These are phyloP conservation scores for Neonectria faginata DNA, from an alignment of 2,329 filamentous ascomycete species.

Conservation along the genomic window DNA sequence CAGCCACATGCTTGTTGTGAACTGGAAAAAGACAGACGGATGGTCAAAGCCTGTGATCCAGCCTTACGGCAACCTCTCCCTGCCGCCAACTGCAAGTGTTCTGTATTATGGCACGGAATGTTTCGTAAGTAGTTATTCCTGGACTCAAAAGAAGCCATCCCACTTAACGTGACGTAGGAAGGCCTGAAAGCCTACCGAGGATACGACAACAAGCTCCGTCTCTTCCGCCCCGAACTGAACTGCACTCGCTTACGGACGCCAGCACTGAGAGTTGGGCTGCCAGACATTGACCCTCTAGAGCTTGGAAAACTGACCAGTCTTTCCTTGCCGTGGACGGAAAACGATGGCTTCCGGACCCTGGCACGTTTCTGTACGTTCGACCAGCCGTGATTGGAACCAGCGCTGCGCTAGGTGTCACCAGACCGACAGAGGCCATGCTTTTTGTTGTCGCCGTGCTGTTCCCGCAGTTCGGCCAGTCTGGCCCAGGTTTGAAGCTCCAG, in stretches of 20 bases:
- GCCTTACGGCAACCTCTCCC: not conserved
- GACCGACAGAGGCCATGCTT: conserved; percentile 73
- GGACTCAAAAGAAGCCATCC: too few relatives aligned
- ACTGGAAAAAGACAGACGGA: not conserved
- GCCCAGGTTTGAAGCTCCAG: not conserved
- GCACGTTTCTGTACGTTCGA: conserved; percentile 72
- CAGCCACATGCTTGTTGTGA: not conserved
- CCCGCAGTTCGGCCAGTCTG: conserved; percentile 16
- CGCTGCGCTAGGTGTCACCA: conserved; percentile 70
- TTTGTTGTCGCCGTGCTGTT: conserved; percentile 64
- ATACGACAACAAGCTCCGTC: conserved; percentile 70
- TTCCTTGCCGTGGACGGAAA: conserved; percentile 66
- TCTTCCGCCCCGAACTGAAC: conserved; percentile 76
- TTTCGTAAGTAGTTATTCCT: not conserved
- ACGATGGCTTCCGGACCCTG: conserved; percentile 72
- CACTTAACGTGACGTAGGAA: conserved; percentile 53
- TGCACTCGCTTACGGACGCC: conserved; percentile 64
- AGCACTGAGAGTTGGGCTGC: conserved; percentile 70
- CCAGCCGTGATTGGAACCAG: conserved; percentile 75
- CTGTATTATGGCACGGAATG: not conserved
- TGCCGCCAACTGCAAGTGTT: not conserved
- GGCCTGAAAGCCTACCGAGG: conserved; percentile 80
- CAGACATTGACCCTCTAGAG: conserved; percentile 71
- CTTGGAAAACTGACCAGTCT: conserved; percentile 70
- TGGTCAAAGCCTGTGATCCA: not conserved